phyloP scores from a whole-genome alignment of 106 monocot species.

The Dendrobium nobile region DNA sequence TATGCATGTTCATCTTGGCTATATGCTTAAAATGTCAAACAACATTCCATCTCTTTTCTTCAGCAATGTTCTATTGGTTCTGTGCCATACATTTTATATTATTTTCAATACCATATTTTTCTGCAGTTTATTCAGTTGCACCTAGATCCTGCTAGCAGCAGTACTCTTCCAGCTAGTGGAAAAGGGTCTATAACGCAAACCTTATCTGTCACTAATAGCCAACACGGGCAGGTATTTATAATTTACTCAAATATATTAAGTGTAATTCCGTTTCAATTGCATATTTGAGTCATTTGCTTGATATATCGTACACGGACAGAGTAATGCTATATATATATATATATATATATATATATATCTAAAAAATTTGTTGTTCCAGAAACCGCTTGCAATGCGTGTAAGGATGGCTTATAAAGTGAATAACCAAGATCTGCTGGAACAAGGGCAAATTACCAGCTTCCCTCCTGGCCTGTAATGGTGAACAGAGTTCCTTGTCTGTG shows the following conservation, averaged over 20 bases:
- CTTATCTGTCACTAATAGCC: constrained; percentile 64
- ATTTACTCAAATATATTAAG: not conserved
- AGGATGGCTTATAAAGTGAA: constrained; percentile 82
- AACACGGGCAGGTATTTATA: constrained; percentile 76
- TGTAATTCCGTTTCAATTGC: not conserved
- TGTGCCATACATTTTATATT: too few species aligned
- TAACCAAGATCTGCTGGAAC: constrained; percentile 73
- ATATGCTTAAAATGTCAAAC: too few species aligned
- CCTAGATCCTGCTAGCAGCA: constrained; percentile 84
- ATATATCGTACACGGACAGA: not conserved
- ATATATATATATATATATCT: too few species aligned
- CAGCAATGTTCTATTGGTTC: too few species aligned
- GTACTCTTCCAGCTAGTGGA: constrained; percentile 60
- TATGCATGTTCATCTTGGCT: too few species aligned
- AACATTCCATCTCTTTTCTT: too few species aligned
- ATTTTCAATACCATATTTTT: too few species aligned
- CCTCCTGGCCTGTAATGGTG: constrained; percentile 59
- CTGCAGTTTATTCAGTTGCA: constrained; percentile 80
- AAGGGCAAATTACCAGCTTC: constrained; percentile 90
- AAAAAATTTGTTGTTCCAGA: constrained; percentile 27
- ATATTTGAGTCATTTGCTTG: not conserved
- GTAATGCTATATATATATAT: too few species aligned
- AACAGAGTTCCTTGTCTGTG: not conserved
- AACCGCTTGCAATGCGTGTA: constrained; percentile 92
- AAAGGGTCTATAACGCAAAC: constrained; percentile 66